These are phyloP conservation scores for Mollisiaceae sp. DNA, from an alignment of 2,329 filamentous ascomycete species.

Conservation along the genomic window DNA sequence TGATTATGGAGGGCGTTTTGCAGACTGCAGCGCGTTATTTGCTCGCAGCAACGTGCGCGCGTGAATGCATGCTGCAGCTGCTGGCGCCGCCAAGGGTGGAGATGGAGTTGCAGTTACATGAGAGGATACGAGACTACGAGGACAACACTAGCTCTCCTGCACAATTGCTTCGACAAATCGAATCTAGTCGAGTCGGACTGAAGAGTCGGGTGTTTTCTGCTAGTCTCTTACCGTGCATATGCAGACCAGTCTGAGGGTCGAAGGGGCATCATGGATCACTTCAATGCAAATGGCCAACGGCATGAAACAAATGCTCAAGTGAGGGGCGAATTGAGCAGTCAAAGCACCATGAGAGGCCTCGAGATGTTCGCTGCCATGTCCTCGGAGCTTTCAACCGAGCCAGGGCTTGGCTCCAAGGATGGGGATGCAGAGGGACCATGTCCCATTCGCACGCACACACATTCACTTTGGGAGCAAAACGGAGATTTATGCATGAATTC, in stretches of 20 bases:
- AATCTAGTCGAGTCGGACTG: constrained; percentile 6
- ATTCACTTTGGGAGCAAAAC: constrained; percentile 17
- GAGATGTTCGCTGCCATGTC: not conserved
- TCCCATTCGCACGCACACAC: not conserved
- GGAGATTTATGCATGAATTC: constrained; percentile 13
- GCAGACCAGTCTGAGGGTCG: constrained; percentile 27
- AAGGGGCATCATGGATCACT: constrained; percentile 26
- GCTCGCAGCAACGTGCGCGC: constrained; percentile 9
- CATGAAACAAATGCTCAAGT: constrained; percentile 30
- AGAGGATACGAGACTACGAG: constrained; percentile 14
- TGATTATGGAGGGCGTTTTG: too few relatives aligned
- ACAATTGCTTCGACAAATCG: not conserved
- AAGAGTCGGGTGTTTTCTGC: constrained; percentile 21
- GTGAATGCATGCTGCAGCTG: constrained; percentile 8
- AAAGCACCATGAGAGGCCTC: constrained; percentile 23
- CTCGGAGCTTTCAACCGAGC: not conserved
- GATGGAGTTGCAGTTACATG: constrained; percentile 2
- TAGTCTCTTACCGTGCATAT: constrained; percentile 26
- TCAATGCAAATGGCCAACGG: constrained; percentile 26
- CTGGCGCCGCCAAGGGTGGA: not conserved
- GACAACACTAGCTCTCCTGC: constrained; percentile 6
- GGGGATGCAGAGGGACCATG: constrained; percentile 9
- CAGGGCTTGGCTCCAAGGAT: constrained; percentile 1
- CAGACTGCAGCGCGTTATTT: constrained; percentile 8
- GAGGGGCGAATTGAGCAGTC: constrained; percentile 16